phyloP scores from a whole-genome alignment of 139 green algal genomes.

The Micromonas commoda region DNA sequence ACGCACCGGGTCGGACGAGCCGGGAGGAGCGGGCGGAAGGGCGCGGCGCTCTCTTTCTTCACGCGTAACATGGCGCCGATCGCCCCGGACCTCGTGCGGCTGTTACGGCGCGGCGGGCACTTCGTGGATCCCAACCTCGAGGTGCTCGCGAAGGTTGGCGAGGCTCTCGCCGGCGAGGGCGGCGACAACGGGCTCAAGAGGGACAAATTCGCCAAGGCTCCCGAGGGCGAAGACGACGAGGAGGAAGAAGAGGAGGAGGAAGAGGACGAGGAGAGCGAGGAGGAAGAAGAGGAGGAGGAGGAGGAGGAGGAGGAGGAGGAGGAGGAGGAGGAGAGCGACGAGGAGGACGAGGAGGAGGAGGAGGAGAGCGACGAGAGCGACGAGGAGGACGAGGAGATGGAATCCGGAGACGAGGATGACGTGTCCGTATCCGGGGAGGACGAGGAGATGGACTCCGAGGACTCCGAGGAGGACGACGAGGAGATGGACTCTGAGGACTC shows the following conservation, averaged over 20 bases:
- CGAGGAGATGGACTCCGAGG: not conserved
- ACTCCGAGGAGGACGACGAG: constrained; percentile 4
- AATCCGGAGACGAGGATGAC: not conserved
- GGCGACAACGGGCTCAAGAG: not conserved
- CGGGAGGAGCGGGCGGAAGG: constrained; percentile 24
- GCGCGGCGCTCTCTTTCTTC: constrained; percentile 28
- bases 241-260: constrained; percentile 17
- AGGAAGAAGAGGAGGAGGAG: constrained; percentile 2
- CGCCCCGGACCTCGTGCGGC: constrained; percentile 19
- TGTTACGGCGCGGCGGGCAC: constrained; percentile 5
- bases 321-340: not conserved
- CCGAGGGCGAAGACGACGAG: constrained; percentile 9
- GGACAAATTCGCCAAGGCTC: not conserved
- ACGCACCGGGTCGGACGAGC: constrained; percentile 64
- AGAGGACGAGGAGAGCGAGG: not conserved
- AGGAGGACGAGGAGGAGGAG: constrained; percentile 19
- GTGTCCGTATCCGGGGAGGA: not conserved
- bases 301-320: constrained; percentile 7
- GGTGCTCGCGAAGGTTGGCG: constrained; percentile 3
- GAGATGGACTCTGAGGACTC: not conserved
- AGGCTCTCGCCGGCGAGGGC: not conserved
- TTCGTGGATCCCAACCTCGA: constrained; percentile 24
- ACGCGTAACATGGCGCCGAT: constrained; percentile 34
- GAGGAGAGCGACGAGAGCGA: not conserved
- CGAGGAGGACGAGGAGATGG: not conserved